Base-by-base conservation (phyloP, 768 basidiomycete species). In the Leccinum broughii region DNA sequence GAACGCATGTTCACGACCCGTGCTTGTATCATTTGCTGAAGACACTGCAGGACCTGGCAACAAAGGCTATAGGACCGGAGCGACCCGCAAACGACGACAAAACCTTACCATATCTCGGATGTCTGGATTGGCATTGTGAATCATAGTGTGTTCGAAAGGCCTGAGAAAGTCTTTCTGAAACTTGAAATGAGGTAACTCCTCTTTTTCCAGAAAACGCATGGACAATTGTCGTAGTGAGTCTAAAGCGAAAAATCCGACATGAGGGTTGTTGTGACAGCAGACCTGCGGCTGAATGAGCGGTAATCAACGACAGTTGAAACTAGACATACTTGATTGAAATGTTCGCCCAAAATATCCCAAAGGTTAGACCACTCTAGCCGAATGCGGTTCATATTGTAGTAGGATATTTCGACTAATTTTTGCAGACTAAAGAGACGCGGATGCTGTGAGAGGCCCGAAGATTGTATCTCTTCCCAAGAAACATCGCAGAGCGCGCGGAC, bases 401-500 rank as follows among this genome's bases (percentile, higher is more conserved):
- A 99, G 9, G 95, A 97, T 57, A 99, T 98, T 71, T 99, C 97
- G 44, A 98, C 96, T 37, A 99, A 81, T 76, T 98, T 99, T 75
- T 98, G 95, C 58, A 99, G 77, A 74, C 95, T 96, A 82, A 98
- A 99, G 58, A 98, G 79, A 26, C 97, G 87, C 1, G 97, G 96
- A 71, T 94, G 90, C 62, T 95, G 89, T 3, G 96, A 96, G 30
- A 94, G 77, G 17, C 95, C 95, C 0, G 97, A 98, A 1, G 95
- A 95, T 73, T 97, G 94, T 39, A 99, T 99, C 76, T 99, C 97
- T 73, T 98, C 94, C 96, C 96, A 98, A 41, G 97, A 99, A 39
- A 99, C 92, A 67, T 96, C 93, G 70, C 93, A 93, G 5, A 99
- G 80, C 2, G 97, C 95, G 74, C 89, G 90, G 4, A 98, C 97